These are phyloP conservation scores for Ophiocordyceps australis DNA, from an alignment of 2,329 filamentous ascomycete genomes.

Conservation along the genomic window DNA sequence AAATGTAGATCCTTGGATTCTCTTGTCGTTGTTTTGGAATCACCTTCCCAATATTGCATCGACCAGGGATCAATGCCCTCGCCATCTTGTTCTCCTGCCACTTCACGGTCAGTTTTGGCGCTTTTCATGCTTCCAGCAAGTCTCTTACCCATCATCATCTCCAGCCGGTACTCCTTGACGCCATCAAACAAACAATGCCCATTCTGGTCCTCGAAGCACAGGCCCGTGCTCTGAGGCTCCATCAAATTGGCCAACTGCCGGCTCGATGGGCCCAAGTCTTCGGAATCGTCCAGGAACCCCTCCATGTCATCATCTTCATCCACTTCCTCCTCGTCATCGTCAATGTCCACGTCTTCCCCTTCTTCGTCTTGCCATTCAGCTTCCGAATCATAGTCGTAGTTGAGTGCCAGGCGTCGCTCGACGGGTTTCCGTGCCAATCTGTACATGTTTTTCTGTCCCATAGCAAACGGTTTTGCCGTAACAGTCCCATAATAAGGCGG, in stretches of 20 bases:
- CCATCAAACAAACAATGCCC: no score
- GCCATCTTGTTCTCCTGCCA: no score
- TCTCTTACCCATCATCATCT: constrained; percentile 55
- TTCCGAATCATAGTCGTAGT: constrained; percentile 78
- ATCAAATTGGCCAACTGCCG: constrained; percentile 49
- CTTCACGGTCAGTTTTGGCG: no score
- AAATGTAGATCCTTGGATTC: no score
- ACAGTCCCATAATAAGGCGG: constrained; percentile 58
- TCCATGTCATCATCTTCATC: constrained; percentile 76
- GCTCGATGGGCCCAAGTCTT: constrained; percentile 40
- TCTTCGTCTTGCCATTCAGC: constrained; percentile 68
- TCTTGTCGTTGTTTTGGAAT: constrained; percentile 12
- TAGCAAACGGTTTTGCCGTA: constrained; percentile 35
- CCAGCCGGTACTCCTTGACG: constrained; percentile 54
- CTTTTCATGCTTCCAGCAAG: no score
- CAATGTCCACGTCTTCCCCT: constrained; percentile 50
- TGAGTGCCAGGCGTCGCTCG: constrained; percentile 37
- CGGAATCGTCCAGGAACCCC: constrained; percentile 76
- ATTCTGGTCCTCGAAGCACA: constrained; percentile 60
- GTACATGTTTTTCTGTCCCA: constrained; percentile 24
- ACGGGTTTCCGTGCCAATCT: constrained; percentile 35
- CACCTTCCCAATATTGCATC: constrained; percentile 54
- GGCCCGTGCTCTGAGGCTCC: constrained; percentile 58
- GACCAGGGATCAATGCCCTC: constrained; percentile 68
- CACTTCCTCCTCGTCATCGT: constrained; percentile 49